Evolutionary conservation across 192 early-diverging fungal species (phyloP).

Genomic region (Paraglomus brasilianum): DNA sequence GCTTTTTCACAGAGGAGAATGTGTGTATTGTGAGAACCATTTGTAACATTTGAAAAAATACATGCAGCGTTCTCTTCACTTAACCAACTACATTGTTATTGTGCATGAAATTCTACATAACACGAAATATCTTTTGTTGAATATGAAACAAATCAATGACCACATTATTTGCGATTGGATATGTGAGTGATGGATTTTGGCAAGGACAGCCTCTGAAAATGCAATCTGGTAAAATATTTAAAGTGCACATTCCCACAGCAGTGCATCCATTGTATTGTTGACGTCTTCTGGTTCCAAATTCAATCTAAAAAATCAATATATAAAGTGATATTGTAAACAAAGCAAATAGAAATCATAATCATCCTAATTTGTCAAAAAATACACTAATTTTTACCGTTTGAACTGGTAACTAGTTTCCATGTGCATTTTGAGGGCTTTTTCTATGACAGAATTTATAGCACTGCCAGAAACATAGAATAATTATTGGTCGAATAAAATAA

Average conservation of each 20-base stretch:
- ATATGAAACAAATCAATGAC: constrained; percentile 11
- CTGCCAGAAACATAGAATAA: neutral
- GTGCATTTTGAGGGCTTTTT: neutral
- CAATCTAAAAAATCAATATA: neutral
- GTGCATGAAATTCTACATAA: too few relatives aligned
- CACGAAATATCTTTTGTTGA: neutral
- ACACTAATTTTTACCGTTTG: neutral
- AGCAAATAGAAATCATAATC: constrained; percentile 19
- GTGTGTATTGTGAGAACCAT: too few relatives aligned
- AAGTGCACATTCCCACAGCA: neutral
- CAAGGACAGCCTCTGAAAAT: constrained; percentile 12
- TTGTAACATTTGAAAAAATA: too few relatives aligned
- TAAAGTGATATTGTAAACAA: constrained; percentile 5
- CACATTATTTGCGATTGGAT: constrained; percentile 1
- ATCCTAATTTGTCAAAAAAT: neutral
- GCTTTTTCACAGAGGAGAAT: too few relatives aligned
- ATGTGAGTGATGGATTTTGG: neutral
- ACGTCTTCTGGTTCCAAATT: constrained; percentile 4
- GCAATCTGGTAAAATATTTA: constrained; percentile 10
- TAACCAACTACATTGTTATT: too few relatives aligned
- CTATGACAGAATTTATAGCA: constrained; percentile 12
- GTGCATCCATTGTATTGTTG: constrained; percentile 3
- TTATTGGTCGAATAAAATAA: constrained; percentile 17
- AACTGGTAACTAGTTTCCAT: constrained; percentile 1
- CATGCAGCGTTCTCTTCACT: too few relatives aligned